These are phyloP conservation scores for Vaccinium corymbosum DNA, from an alignment of 148 eudicot genomes.

Conservation along the genomic window DNA sequence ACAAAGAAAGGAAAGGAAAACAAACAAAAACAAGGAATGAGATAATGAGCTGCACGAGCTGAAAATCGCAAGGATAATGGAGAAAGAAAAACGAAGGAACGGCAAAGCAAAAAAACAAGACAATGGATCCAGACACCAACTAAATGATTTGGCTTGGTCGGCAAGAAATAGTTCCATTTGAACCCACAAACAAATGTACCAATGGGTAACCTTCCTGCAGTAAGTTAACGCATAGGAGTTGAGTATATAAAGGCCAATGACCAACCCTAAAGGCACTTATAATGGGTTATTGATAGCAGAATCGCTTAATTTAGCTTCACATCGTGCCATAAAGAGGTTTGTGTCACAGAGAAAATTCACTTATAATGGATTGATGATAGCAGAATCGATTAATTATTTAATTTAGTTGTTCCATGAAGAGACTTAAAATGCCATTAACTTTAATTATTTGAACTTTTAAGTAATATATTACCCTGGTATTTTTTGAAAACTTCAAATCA, in stretches of 20 bases:
- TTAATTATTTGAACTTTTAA: not conserved
- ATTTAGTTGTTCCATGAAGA: not conserved
- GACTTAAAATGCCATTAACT: not conserved
- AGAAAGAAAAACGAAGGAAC: conserved; percentile 13
- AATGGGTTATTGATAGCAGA: not conserved
- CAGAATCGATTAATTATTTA: conserved; percentile 2
- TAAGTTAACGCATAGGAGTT: conserved; percentile 14
- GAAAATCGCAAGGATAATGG: conserved; percentile 11
- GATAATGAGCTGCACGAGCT: not conserved
- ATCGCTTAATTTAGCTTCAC: conserved; percentile 7
- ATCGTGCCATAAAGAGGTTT: not conserved
- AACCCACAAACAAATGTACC: conserved; percentile 6
- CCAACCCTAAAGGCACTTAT: conserved; percentile 9
- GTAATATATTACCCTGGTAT: not conserved
- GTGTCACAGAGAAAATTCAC: not conserved
- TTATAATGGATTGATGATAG: not conserved
- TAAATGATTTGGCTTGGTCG: conserved; percentile 8
- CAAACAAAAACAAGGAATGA: conserved; percentile 5
- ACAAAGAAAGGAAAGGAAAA: conserved; percentile 6
- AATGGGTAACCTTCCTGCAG: conserved; percentile 14
- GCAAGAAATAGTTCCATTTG: conserved; percentile 5
- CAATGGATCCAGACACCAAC: conserved; percentile 9
- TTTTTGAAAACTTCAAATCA: not conserved
- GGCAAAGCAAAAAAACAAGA: conserved; percentile 15
- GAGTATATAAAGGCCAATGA: conserved; percentile 12